Percentiles rank a stretch among this genome's conserved stretches.
These are phyloP conservation scores for Pyronema omphalodes DNA, from an alignment of 495 filamentous ascomycete genomes.

Conservation along the genomic window DNA sequence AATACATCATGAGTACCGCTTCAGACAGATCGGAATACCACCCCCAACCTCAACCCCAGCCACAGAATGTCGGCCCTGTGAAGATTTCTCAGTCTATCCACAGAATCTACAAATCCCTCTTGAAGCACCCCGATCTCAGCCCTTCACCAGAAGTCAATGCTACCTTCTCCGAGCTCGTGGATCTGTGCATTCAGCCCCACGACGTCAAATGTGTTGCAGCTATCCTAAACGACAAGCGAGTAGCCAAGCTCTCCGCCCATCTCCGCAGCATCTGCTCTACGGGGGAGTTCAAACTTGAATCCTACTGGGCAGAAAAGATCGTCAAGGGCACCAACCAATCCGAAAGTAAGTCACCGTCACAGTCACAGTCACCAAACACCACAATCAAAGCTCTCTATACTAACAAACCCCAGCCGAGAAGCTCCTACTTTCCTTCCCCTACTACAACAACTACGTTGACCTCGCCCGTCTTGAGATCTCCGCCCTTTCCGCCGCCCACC, in stretches of 20 bases:
- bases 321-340: neutral
- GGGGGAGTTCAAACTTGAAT: constrained; percentile 28
- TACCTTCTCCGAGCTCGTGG: constrained; percentile 26
- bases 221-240: constrained; percentile 19
- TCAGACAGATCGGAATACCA: too few species aligned
- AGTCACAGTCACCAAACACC: too few species aligned
- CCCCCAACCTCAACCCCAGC: too few species aligned
- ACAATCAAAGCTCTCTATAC: neutral
- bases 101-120: neutral
- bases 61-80: too few species aligned
- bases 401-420: constrained; percentile 6
- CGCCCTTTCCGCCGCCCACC: constrained; percentile 18
- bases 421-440: constrained; percentile 26
- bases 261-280: constrained; percentile 26
- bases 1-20: too few species aligned
- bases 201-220: constrained; percentile 8
- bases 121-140: neutral
- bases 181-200: constrained; percentile 22
- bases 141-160: constrained; percentile 18
- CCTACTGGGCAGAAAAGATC: constrained; percentile 26
- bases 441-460: constrained; percentile 29
- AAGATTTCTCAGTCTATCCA: neutral
- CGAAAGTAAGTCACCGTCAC: neutral
- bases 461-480: constrained; percentile 29
- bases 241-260: constrained; percentile 16